These are phyloP conservation scores for Fonsecaea monophora DNA, from an alignment of 2,329 filamentous ascomycete species.

Conservation along the genomic window DNA sequence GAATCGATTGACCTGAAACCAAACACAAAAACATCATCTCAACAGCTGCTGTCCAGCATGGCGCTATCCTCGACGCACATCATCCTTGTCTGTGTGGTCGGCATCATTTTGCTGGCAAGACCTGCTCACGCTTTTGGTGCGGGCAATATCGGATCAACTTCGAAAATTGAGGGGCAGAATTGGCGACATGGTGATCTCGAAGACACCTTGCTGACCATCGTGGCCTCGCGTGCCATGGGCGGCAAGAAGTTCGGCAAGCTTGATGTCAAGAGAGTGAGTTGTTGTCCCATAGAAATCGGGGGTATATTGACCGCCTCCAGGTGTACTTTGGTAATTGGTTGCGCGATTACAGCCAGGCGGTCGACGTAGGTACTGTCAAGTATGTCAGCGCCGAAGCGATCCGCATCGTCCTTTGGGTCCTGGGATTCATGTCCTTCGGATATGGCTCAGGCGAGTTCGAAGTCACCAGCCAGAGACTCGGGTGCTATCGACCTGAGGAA, in stretches of 20 bases:
- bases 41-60: constrained; percentile 27
- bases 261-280: constrained; percentile 67
- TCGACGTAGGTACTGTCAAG: constrained; percentile 92
- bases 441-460: constrained; percentile 85
- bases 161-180: constrained; percentile 82
- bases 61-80: constrained; percentile 37
- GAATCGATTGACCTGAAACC: background rate
- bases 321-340: constrained; percentile 98
- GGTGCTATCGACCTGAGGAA: constrained; percentile 81
- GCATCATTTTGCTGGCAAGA: constrained; percentile 68
- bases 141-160: constrained; percentile 80
- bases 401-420: constrained; percentile 83
- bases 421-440: constrained; percentile 88
- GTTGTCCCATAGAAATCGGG: background rate
- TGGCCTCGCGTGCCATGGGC: constrained; percentile 67
- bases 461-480: constrained; percentile 77
- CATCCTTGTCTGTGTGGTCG: constrained; percentile 37
- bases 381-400: constrained; percentile 89
- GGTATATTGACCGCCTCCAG: constrained; percentile 44
- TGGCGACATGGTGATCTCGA: constrained; percentile 94
- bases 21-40: background rate
- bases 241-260: constrained; percentile 88
- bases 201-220: constrained; percentile 79
- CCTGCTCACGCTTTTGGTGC: constrained; percentile 82
- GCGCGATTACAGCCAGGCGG: constrained; percentile 89